A percentile compares a stretch with the other conserved stretches of the same genome.
Conservation (phyloP, 1,284 basidiomycete species). For the Wallemia mellicola region DNA sequence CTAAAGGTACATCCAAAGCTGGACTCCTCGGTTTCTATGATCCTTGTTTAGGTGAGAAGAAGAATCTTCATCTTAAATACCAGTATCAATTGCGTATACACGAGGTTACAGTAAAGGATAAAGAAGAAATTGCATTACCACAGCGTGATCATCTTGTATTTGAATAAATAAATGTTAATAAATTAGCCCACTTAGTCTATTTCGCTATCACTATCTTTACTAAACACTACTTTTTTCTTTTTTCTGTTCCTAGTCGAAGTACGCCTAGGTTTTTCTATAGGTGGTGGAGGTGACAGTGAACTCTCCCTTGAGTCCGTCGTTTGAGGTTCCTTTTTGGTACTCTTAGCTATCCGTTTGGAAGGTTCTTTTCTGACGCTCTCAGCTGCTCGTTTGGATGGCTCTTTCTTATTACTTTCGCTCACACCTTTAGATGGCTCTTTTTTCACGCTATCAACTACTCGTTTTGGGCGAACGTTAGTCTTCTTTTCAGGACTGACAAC, state of each 20-base stretch:
- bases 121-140: neutral
- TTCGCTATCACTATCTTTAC: neutral
- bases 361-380: neutral
- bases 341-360: neutral
- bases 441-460: too few relatives aligned
- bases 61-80: conserved; percentile 41
- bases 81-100: conserved; percentile 41
- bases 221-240: neutral
- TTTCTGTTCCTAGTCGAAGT: too few relatives aligned
- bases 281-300: neutral
- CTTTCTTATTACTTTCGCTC: too few relatives aligned
- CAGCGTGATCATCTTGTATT: neutral
- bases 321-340: neutral
- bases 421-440: too few relatives aligned
- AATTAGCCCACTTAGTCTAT: neutral
- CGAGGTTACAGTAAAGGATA: conserved; percentile 41
- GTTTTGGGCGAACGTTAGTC: neutral
- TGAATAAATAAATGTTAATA: neutral
- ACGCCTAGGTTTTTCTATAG: too few relatives aligned
- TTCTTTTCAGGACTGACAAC: neutral
- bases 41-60: conserved; percentile 32
- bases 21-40: conserved; percentile 44
- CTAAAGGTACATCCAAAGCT: conserved; percentile 33
- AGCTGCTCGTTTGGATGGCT: neutral
- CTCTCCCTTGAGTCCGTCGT: neutral